A percentile compares a stretch with the other conserved stretches of the same genome.
Evolutionary conservation across 2,329 filamentous ascomycete genomes (phyloP).

Genomic region (Colletotrichum tofieldiae): DNA sequence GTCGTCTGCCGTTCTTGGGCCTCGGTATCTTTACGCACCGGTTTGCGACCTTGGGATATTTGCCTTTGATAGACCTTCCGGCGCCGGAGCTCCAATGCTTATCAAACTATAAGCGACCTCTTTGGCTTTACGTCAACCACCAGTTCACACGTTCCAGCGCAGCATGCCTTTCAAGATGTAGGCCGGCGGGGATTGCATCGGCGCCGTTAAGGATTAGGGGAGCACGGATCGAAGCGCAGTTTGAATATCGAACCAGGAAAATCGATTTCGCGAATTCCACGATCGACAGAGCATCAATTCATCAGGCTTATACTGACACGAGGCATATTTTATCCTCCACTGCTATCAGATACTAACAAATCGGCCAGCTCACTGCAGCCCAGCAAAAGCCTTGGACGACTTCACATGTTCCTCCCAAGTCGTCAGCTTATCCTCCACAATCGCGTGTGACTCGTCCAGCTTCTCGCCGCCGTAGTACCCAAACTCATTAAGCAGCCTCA

Average conservation of each 20-base stretch:
- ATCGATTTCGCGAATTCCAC: not conserved
- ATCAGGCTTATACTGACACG: not conserved
- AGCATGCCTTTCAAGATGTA: not conserved
- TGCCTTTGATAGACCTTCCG: not conserved
- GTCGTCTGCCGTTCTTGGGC: not conserved
- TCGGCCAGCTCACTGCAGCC: constrained; percentile 51
- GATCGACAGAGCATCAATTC: not conserved
- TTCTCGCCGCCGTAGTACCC: constrained; percentile 58
- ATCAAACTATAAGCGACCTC: not conserved
- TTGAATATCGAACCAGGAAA: not conserved
- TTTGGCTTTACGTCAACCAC: not conserved
- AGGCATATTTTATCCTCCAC: not conserved
- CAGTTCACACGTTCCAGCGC: not conserved
- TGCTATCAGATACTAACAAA: not conserved
- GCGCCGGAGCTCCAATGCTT: not conserved
- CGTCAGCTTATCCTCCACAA: constrained; percentile 55
- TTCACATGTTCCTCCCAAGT: constrained; percentile 58
- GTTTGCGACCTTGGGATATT: not conserved
- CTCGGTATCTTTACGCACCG: constrained; percentile 32
- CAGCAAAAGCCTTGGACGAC: constrained; percentile 52
- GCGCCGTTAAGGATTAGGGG: not conserved
- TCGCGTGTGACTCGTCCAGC: constrained; percentile 50
- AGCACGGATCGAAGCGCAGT: not conserved
- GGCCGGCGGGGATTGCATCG: not conserved
- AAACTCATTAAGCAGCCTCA: constrained; percentile 58